A percentile compares a stretch with the other conserved stretches of the same genome.
These are phyloP conservation scores for Ophiorrhiza pumila DNA, from an alignment of 257 asterid genomes.

Conservation along the genomic window DNA sequence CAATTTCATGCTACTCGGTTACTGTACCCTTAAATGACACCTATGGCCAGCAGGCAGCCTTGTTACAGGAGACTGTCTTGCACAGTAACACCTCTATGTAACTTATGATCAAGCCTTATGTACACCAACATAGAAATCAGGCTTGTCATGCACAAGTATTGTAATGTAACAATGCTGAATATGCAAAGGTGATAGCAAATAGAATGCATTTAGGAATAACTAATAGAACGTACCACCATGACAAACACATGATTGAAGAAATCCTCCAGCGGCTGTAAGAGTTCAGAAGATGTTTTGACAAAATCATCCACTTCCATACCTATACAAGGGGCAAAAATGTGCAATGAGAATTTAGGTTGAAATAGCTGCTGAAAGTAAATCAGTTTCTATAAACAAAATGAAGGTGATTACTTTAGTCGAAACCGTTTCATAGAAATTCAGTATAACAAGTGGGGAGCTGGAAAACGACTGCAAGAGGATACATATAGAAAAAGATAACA, in stretches of 20 bases:
- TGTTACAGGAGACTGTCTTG: not conserved
- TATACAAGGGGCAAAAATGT: slow-evolving; percentile 24
- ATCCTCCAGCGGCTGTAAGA: slow-evolving; percentile 77
- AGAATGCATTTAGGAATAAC: not conserved
- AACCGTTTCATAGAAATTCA: not conserved
- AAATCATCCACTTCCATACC: slow-evolving; percentile 94
- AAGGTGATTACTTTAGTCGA: slow-evolving; percentile 5
- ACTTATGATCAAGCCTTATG: not conserved
- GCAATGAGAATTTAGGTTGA: not conserved
- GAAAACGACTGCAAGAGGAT: not conserved
- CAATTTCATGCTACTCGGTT: not conserved
- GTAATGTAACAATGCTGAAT: not conserved
- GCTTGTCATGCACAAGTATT: not conserved
- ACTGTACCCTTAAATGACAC: not conserved
- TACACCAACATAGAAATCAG: not conserved
- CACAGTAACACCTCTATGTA: not conserved
- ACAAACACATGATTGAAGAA: slow-evolving; percentile 86
- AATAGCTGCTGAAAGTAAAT: slow-evolving; percentile 6
- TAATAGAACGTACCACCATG: slow-evolving; percentile 74
- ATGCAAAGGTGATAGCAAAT: not conserved
- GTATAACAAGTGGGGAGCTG: not conserved
- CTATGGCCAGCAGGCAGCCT: not conserved
- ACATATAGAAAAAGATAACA: slow-evolving; percentile 8
- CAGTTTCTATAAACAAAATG: slow-evolving; percentile 8
- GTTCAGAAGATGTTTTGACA: slow-evolving; percentile 57